phyloP scores from a whole-genome alignment of 2,329 filamentous ascomycete species.

The Hortaea sp. region DNA sequence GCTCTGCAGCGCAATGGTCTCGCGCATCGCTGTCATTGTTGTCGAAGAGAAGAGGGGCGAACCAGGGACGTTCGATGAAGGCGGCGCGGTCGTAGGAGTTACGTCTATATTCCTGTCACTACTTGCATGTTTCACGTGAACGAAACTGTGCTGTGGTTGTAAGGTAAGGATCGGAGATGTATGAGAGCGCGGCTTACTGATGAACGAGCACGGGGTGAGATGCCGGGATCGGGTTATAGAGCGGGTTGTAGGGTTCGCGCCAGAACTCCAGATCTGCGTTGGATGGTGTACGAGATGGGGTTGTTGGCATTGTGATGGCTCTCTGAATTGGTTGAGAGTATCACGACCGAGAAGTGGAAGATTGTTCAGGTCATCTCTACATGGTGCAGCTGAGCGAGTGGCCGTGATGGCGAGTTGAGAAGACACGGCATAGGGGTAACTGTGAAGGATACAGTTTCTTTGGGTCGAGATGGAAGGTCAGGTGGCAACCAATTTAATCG shows the following conservation, averaged over 20 bases:
- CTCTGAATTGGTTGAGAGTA: not conserved
- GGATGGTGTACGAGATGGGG: conserved; percentile 2
- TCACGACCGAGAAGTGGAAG: not conserved
- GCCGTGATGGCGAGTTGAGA: not conserved
- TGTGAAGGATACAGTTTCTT: no score
- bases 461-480: no score
- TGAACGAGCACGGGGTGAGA: conserved; percentile 41
- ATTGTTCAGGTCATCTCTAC: not conserved
- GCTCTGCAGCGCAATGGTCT: conserved; percentile 70
- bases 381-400: not conserved
- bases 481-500: no score
- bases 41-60: conserved; percentile 61
- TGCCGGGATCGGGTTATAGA: conserved; percentile 39
- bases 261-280: conserved; percentile 19
- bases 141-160: not conserved
- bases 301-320: conserved; percentile 1
- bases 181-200: conserved; percentile 28
- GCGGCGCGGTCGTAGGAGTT: conserved; percentile 34
- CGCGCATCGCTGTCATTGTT: conserved; percentile 65
- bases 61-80: conserved; percentile 53
- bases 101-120: conserved; percentile 18
- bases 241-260: conserved; percentile 36
- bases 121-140: not conserved
- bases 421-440: not conserved
- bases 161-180: not conserved